Evolutionary conservation across 441 rosid genomes (phyloP), one percentile per base, ranked within the genome.

Genomic region (Brassica balearica): DNA sequence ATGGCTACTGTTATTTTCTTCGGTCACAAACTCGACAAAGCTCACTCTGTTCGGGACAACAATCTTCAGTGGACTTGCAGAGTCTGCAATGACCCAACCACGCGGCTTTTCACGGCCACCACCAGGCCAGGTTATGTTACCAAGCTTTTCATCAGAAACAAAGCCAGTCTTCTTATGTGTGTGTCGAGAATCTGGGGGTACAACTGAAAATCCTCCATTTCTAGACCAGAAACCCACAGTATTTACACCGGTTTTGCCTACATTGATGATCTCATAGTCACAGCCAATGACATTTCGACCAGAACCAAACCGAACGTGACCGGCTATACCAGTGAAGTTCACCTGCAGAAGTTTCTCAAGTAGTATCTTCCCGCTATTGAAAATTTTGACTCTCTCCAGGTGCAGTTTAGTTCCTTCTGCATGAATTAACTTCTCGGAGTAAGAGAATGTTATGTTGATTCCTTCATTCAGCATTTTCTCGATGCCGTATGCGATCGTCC

Each of bases 41-140:
- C 99, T 93, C 73, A 83, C 88, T 85, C 98, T 87, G 53, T 81
- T 55, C 8, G 99, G 99, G 68, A 95, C 88, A 72, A 87, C 93
- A 79, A 95, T 87, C 82, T 89, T 85, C 81, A 95, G 58, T 3
- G 94, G 97, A 36, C 84, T 89, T 78, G 84, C 91, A 20, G 82
- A 29, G 38, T 79, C 83, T 56, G 97, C 91, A 77, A 95, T 82
- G 64, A 86, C 88, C 98, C 98, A 91, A 71, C 99, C 99, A 61
- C 91, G 97, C 4, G 98, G 99, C 65, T 6, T 86, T 76, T 85
- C 84, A 12, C 65, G 77, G 53, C 83, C 83, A 74, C 93, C 96
- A 75, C 99, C 90, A 38, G 99, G 97, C 98, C 97, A 95, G 14
- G 87, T 88, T 69, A 95, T 85, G 51, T 46, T 64, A 43, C 23